Percentiles rank a stretch among this genome's conserved stretches.
These are phyloP conservation scores for Mallotus nudiflorus DNA, from an alignment of 345 rosid genomes.

Conservation along the genomic window DNA sequence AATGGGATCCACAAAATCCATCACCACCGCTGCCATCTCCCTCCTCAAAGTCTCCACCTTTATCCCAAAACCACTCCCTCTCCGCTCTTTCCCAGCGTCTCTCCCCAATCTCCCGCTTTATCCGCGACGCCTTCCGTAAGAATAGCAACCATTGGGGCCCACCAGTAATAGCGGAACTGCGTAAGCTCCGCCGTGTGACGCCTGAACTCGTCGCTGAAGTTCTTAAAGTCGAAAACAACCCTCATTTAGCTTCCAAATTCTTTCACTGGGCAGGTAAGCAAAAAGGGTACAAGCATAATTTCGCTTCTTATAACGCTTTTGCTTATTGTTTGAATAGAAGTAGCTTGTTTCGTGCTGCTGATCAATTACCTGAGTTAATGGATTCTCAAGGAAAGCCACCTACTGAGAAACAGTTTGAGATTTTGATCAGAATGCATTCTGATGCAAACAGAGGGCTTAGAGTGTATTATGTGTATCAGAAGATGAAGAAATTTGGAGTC, in stretches of 20 bases:
- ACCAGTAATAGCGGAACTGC: constrained; percentile 56
- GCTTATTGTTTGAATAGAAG: constrained; percentile 79
- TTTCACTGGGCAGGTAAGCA: constrained; percentile 96
- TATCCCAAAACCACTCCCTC: constrained; percentile 25
- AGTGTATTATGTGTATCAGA: constrained; percentile 75
- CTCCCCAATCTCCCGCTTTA: constrained; percentile 85
- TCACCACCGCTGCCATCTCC: constrained; percentile 29
- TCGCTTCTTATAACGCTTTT: constrained; percentile 81
- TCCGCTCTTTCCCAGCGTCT: constrained; percentile 44
- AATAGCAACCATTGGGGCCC: constrained; percentile 66
- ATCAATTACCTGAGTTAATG: constrained; percentile 86
- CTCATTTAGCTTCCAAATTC: constrained; percentile 71
- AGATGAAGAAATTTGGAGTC: constrained; percentile 81
- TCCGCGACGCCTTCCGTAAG: constrained; percentile 70
- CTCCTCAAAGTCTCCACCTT: constrained; percentile 3
- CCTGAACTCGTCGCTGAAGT: constrained; percentile 80
- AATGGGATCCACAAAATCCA: constrained; percentile 62
- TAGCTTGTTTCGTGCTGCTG: constrained; percentile 71
- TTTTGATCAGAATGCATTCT: constrained; percentile 87
- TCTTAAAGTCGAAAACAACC: constrained; percentile 53
- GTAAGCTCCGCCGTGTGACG: constrained; percentile 87
- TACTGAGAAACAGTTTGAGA: constrained; percentile 82
- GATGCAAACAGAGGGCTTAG: constrained; percentile 82
- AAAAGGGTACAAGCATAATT: constrained; percentile 72
- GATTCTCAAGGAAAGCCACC: constrained; percentile 79